Conservation (phyloP, 192 early-diverging fungal species). For the Geranomyces michiganensis region DNA sequence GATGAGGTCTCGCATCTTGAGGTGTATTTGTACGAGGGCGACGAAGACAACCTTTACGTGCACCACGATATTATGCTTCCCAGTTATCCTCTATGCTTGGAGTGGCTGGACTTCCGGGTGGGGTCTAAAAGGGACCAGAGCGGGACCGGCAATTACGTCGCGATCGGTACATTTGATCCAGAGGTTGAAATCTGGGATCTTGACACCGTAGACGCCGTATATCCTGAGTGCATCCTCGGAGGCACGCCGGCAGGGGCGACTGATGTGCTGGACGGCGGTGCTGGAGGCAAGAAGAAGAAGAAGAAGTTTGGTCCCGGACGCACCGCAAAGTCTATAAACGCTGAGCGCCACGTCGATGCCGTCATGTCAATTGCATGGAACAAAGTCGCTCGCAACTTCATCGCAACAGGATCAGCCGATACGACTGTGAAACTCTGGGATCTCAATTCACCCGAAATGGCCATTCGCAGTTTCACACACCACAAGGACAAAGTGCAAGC, state of each 20-base stretch:
- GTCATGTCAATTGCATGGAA: slow-evolving; percentile 97
- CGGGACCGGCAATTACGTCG: slow-evolving; percentile 82
- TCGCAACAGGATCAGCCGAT: slow-evolving; percentile 95
- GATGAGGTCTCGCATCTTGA: slow-evolving; percentile 97
- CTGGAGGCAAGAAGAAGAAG: slow-evolving; percentile 54
- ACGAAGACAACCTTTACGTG: slow-evolving; percentile 88
- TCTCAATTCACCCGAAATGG: slow-evolving; percentile 62
- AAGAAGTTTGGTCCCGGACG: slow-evolving; percentile 43
- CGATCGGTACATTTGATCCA: slow-evolving; percentile 96
- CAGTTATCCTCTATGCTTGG: slow-evolving; percentile 90
- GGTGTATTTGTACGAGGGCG: slow-evolving; percentile 85
- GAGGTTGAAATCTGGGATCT: slow-evolving; percentile 99
- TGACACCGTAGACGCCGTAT: slow-evolving; percentile 87
- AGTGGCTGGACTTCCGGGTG: slow-evolving; percentile 92
- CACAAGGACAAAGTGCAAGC: slow-evolving; percentile 91
- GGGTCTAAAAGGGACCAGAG: slow-evolving; percentile 59
- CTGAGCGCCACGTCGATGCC: slow-evolving; percentile 90
- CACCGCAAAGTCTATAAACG: slow-evolving; percentile 54
- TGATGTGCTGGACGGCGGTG: neutral
- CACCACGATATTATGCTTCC: slow-evolving; percentile 99
- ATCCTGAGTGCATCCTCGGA: slow-evolving; percentile 90
- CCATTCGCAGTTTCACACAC: slow-evolving; percentile 77
- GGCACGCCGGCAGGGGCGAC: slow-evolving; percentile 6
- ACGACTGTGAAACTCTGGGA: slow-evolving; percentile 99
- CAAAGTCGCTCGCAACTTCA: slow-evolving; percentile 68